Conservation (phyloP, 176 grass and related monocot species). For the Thalia dealbata region DNA sequence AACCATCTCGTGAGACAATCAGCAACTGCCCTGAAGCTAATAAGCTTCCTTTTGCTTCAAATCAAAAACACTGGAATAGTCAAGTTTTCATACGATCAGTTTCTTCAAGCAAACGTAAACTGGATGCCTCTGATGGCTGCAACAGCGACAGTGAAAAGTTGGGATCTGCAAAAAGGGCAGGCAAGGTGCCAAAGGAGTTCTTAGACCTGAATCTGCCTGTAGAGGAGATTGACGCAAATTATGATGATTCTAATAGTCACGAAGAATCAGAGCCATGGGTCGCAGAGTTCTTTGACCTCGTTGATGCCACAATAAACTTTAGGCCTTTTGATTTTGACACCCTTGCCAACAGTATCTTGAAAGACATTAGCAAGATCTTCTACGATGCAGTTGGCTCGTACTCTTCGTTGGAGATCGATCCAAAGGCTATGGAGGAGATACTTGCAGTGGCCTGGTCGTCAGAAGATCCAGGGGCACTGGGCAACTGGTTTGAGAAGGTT, state of each 20-base stretch:
- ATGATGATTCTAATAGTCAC: slow-evolving; percentile 17
- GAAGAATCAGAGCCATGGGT: slow-evolving; percentile 33
- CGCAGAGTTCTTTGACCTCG: slow-evolving; percentile 29
- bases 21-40: slow-evolving; percentile 9
- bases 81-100: slow-evolving; percentile 21
- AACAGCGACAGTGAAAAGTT: slow-evolving; percentile 24
- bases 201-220: slow-evolving; percentile 80
- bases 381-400: slow-evolving; percentile 24
- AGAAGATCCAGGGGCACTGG: slow-evolving; percentile 31
- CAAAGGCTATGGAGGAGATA: slow-evolving; percentile 59
- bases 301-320: slow-evolving; percentile 46
- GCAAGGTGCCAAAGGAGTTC: slow-evolving; percentile 28
- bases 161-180: slow-evolving; percentile 29
- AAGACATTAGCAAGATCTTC: slow-evolving; percentile 36
- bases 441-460: slow-evolving; percentile 48
- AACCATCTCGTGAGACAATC: not conserved
- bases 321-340: slow-evolving; percentile 44
- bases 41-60: slow-evolving; percentile 25
- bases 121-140: slow-evolving; percentile 21
- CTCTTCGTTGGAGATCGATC: slow-evolving; percentile 49
- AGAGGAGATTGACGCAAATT: slow-evolving; percentile 28
- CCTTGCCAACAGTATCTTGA: slow-evolving; percentile 40
- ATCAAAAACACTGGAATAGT: not conserved
- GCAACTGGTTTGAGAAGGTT: slow-evolving; percentile 51
- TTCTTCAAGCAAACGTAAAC: slow-evolving; percentile 41